Percentiles rank a stretch among this genome's conserved stretches.
phyloP scores from a whole-genome alignment of 208 protist species.

The Eutreptiella sp. region DNA sequence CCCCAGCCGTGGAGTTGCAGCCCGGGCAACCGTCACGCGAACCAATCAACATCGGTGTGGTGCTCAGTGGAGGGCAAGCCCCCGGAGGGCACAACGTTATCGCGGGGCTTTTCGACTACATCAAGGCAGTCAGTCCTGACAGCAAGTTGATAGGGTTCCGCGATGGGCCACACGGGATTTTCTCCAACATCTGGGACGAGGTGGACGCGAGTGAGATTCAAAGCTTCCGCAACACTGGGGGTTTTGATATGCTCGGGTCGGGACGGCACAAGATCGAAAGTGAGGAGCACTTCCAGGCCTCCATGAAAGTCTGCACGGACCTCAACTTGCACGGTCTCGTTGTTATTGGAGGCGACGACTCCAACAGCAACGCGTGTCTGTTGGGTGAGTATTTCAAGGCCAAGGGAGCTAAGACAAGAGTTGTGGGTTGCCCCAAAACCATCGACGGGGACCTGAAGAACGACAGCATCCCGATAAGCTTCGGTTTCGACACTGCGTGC shows the following conservation, averaged over 20 bases:
- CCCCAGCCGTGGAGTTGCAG: too few species aligned
- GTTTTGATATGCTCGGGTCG: constrained; percentile 37
- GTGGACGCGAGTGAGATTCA: too few species aligned
- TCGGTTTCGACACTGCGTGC: constrained; percentile 31
- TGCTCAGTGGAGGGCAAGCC: constrained; percentile 41
- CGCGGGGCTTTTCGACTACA: constrained; percentile 36
- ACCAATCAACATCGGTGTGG: constrained; percentile 30
- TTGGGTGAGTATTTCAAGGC: constrained; percentile 35
- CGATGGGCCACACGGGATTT: not conserved
- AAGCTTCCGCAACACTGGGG: constrained; percentile 35
- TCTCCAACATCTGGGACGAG: constrained; percentile 19
- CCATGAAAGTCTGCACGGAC: not conserved
- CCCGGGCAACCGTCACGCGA: too few species aligned
- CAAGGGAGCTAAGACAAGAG: not conserved
- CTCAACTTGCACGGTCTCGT: constrained; percentile 30
- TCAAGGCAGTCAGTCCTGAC: constrained; percentile 6
- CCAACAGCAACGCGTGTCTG: constrained; percentile 37
- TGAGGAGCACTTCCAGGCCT: constrained; percentile 28
- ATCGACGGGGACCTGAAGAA: constrained; percentile 41
- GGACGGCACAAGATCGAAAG: constrained; percentile 40
- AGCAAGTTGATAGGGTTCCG: not conserved
- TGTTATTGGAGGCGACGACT: constrained; percentile 44
- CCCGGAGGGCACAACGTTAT: constrained; percentile 44
- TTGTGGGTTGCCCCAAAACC: constrained; percentile 44
- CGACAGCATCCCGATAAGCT: constrained; percentile 34